Conservation (phyloP, 1,284 basidiomycete species). For the Marasmius fiardii region DNA sequence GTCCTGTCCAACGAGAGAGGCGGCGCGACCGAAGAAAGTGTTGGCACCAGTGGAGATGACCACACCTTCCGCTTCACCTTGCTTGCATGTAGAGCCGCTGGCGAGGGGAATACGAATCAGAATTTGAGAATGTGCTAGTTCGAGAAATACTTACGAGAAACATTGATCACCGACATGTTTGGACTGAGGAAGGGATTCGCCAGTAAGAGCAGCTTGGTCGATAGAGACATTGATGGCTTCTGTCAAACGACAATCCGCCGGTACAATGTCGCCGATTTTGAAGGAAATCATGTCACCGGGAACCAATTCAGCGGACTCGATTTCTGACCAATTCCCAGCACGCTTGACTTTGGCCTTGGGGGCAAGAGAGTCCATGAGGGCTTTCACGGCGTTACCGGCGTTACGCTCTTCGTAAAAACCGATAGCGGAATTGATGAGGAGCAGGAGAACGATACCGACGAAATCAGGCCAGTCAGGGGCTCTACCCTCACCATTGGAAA, state of each 20-base stretch:
- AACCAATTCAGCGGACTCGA: constrained; percentile 85
- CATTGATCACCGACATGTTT: constrained; percentile 95
- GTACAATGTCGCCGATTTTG: constrained; percentile 98
- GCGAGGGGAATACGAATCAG: constrained; percentile 10
- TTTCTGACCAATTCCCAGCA: constrained; percentile 79
- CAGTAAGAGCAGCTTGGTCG: constrained; percentile 95
- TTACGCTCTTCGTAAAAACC: constrained; percentile 98
- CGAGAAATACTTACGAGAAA: constrained; percentile 72
- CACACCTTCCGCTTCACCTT: constrained; percentile 95
- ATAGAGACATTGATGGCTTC: constrained; percentile 96
- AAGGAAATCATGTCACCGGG: constrained; percentile 94
- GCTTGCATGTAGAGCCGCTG: constrained; percentile 94
- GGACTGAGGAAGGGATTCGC: constrained; percentile 88
- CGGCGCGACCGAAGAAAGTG: constrained; percentile 95
- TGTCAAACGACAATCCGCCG: constrained; percentile 92
- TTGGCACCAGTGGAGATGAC: constrained; percentile 96
- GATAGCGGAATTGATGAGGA: constrained; percentile 94
- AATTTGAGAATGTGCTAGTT: constrained; percentile 14
- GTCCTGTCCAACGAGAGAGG: constrained; percentile 92
- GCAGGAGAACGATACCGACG: constrained; percentile 90
- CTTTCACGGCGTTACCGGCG: constrained; percentile 98
- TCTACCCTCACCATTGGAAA: constrained; percentile 87
- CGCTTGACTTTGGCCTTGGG: constrained; percentile 95
- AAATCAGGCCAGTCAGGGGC: constrained; percentile 98
- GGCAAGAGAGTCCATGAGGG: constrained; percentile 98